These are phyloP conservation scores for Aegilops umbellulata DNA, from an alignment of 176 grass and related monocot genomes.

Conservation along the genomic window DNA sequence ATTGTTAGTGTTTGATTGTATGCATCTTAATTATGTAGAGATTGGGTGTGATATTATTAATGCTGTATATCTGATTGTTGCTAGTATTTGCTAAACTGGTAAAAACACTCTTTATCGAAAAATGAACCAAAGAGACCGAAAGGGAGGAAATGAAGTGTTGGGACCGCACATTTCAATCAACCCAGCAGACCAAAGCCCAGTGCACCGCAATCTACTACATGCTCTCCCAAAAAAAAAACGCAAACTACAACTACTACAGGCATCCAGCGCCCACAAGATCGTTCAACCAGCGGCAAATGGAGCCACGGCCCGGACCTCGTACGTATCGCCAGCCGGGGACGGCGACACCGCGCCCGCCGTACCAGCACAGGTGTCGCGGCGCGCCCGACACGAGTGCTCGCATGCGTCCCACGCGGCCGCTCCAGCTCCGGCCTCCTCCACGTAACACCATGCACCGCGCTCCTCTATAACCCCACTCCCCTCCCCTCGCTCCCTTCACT, in stretches of 20 bases:
- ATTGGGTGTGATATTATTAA: too few relatives aligned
- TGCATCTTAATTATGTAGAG: too few relatives aligned
- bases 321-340: constrained; percentile 38
- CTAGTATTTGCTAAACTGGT: too few relatives aligned
- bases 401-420: constrained; percentile 35
- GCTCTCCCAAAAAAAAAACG: too few relatives aligned
- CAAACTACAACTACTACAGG: not conserved
- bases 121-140: too few relatives aligned
- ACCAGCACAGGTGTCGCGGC: constrained; percentile 49
- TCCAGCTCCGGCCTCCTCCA: constrained; percentile 26
- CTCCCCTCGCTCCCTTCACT: not conserved
- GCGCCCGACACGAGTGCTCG: constrained; percentile 34
- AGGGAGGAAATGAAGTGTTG: too few relatives aligned
- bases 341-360: not conserved
- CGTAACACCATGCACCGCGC: not conserved
- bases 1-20: too few relatives aligned
- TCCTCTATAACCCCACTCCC: constrained; percentile 32
- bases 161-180: too few relatives aligned
- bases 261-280: not conserved
- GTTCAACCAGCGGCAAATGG: not conserved
- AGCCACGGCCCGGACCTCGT: constrained; percentile 33
- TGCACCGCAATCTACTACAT: too few relatives aligned
- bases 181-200: too few relatives aligned
- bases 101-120: too few relatives aligned
- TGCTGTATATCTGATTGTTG: too few relatives aligned